A percentile compares a stretch with the other conserved stretches of the same genome.
phyloP scores from a whole-genome alignment of 2,329 filamentous ascomycete species.

The Exophiala sp. region DNA sequence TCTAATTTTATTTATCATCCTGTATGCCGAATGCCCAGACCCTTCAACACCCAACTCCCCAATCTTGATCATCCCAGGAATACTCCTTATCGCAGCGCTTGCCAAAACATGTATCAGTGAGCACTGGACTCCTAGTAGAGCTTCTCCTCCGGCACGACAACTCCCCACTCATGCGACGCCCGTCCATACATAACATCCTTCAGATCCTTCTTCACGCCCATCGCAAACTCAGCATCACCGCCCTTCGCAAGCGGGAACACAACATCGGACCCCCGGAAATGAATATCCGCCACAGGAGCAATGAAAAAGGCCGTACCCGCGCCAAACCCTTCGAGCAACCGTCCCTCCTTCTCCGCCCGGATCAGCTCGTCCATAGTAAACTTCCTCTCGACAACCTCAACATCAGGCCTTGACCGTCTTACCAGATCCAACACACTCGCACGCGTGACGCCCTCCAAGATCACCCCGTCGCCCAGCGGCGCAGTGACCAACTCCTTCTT shows the following conservation, averaged over 20 bases:
- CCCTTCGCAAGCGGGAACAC: slow-evolving; percentile 55
- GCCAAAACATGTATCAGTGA: neutral
- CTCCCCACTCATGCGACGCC: slow-evolving; percentile 65
- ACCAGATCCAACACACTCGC: slow-evolving; percentile 73
- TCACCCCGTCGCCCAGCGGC: slow-evolving; percentile 75
- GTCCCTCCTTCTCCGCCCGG: slow-evolving; percentile 68
- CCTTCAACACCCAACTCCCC: no score
- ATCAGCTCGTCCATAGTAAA: slow-evolving; percentile 78
- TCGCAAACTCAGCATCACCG: slow-evolving; percentile 47
- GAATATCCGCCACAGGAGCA: slow-evolving; percentile 21
- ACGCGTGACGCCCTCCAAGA: slow-evolving; percentile 85
- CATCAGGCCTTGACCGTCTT: slow-evolving; percentile 55
- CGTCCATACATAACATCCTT: slow-evolving; percentile 72
- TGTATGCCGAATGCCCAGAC: no score
- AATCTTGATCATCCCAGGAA: no score
- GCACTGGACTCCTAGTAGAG: neutral
- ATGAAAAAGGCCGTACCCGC: slow-evolving; percentile 66
- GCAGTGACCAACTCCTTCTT: slow-evolving; percentile 74
- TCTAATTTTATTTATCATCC: no score
- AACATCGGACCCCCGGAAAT: slow-evolving; percentile 25
- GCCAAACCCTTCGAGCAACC: slow-evolving; percentile 79
- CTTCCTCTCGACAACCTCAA: slow-evolving; percentile 76
- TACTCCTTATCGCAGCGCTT: no score
- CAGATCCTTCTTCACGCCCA: slow-evolving; percentile 63
- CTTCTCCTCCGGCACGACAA: slow-evolving; percentile 61